A percentile compares a stretch with the other conserved stretches of the same genome.
phyloP scores from a whole-genome alignment of 441 rosid genomes.

The Pelargonium cotyledonis region DNA sequence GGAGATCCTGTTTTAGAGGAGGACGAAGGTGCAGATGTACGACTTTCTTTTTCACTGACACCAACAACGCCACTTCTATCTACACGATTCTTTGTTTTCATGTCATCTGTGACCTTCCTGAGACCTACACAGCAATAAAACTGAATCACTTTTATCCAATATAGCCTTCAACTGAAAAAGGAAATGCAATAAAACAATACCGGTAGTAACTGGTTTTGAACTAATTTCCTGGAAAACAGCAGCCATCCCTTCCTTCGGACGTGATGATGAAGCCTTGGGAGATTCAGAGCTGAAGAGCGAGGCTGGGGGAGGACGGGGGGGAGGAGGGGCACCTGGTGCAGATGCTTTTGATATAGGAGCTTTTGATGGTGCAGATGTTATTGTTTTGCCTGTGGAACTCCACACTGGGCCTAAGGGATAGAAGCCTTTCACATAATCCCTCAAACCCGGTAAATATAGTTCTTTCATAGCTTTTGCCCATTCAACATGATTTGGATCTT shows the following conservation, averaged over 20 bases:
- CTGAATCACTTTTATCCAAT: slow-evolving; percentile 9
- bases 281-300: slow-evolving; percentile 62
- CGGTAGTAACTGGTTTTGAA: slow-evolving; percentile 60
- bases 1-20: slow-evolving; percentile 81
- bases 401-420: slow-evolving; percentile 91
- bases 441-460: slow-evolving; percentile 79
- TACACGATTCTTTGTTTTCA: slow-evolving; percentile 80
- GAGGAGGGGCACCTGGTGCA: slow-evolving; percentile 52
- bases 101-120: slow-evolving; percentile 74
- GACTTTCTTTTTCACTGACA: slow-evolving; percentile 44
- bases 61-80: slow-evolving; percentile 73
- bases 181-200: slow-evolving; percentile 28
- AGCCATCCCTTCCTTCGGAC: slow-evolving; percentile 77
- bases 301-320: slow-evolving; percentile 83
- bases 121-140: slow-evolving; percentile 48
- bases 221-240: slow-evolving; percentile 87
- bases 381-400: slow-evolving; percentile 55
- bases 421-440: slow-evolving; percentile 77
- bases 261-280: slow-evolving; percentile 73
- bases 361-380: slow-evolving; percentile 45
- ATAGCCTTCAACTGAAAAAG: slow-evolving; percentile 17
- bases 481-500: slow-evolving; percentile 80
- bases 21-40: slow-evolving; percentile 40
- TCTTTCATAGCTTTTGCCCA: slow-evolving; percentile 96
- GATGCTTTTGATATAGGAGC: slow-evolving; percentile 24